Conservation (phyloP, 2,329 filamentous ascomycete genomes). For the Xylariomycetidae sp. region DNA sequence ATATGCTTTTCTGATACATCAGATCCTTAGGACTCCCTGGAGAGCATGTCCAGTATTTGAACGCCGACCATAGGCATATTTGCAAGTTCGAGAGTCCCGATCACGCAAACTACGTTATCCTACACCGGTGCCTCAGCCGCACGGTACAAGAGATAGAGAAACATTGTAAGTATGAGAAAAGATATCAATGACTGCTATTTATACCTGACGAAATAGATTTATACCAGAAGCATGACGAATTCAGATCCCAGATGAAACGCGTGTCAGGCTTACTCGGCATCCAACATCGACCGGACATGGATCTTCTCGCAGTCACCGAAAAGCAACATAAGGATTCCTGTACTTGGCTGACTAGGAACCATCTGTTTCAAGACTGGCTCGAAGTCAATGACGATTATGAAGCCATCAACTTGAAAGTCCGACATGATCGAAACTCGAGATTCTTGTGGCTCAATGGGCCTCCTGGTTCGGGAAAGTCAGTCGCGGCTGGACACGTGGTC, state of each 20-base stretch:
- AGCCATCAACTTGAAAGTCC: not conserved
- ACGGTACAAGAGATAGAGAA: constrained; percentile 15
- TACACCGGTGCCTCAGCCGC: constrained; percentile 12
- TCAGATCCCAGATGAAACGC: constrained; percentile 11
- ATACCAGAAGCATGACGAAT: not conserved
- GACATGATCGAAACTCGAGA: not conserved
- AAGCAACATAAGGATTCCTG: constrained; percentile 20
- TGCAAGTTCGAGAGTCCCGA: constrained; percentile 20
- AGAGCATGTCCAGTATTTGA: constrained; percentile 17
- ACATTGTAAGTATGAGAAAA: constrained; percentile 4
- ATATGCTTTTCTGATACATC: not conserved
- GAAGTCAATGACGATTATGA: constrained; percentile 3
- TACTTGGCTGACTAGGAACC: constrained; percentile 18
- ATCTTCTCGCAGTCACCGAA: constrained; percentile 15
- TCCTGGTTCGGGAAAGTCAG: constrained; percentile 23
- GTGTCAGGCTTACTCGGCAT: constrained; percentile 16
- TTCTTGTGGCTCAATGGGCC: constrained; percentile 23
- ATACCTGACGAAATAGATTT: not conserved
- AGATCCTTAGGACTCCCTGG: constrained; percentile 12
- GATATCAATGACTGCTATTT: constrained; percentile 1
- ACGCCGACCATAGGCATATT: constrained; percentile 22
- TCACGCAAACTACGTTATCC: constrained; percentile 19
- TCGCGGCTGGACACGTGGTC: constrained; percentile 19
- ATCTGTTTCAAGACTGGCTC: constrained; percentile 19
- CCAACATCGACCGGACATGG: constrained; percentile 14